Evolutionary conservation across 768 basidiomycete species (phyloP), one percentile per base, ranked within the genome.

Genomic region (Floccularia luteovirens): DNA sequence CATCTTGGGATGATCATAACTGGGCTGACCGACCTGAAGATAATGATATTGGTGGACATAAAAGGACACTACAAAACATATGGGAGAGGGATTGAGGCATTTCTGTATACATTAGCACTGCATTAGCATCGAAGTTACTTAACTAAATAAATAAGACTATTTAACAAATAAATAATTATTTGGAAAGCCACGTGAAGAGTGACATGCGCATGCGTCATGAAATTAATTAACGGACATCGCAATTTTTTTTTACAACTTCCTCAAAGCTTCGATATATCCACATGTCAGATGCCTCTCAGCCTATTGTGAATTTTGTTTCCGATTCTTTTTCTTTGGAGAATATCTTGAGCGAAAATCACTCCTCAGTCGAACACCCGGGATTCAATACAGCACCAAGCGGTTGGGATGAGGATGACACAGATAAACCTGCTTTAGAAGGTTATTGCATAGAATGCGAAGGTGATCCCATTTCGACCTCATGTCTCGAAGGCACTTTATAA

Each of bases 361-460:
- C 82, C 48, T 50, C 63, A 25, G 51, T 87, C 32, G 82, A 82
- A 48, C 72, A 80, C 48, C 70, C 77, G 1, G 66, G 65, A n/a
- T 48, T 53, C 5, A 54, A 57, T 38, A 59, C 62, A 24, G 51
- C 58, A 16, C 57, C 66, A 19, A 64, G 64, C 27, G 82, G 79
- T 10, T 82, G 80, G 80, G 81, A 85, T 42, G 81, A 87, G 48
- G 82, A 84, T 55, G 63, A 66, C 8, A 53, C 55, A 7, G 62
- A 67, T 42, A 66, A 59, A 28, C 64, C 69, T 6, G 61, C 66
- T 11, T 58, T 63, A 8, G 79, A 85, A 38, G 87, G 85, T 0
- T 82, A 68, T 52, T 91, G 89, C 46, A 58, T 90, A 38, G 89
- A 91, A 58, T 90, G 89, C 55, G 89, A 91, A 76, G 89, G 89